Base-by-base conservation (phyloP, 441 rosid genomes). In the Bruguiera hainesii region DNA sequence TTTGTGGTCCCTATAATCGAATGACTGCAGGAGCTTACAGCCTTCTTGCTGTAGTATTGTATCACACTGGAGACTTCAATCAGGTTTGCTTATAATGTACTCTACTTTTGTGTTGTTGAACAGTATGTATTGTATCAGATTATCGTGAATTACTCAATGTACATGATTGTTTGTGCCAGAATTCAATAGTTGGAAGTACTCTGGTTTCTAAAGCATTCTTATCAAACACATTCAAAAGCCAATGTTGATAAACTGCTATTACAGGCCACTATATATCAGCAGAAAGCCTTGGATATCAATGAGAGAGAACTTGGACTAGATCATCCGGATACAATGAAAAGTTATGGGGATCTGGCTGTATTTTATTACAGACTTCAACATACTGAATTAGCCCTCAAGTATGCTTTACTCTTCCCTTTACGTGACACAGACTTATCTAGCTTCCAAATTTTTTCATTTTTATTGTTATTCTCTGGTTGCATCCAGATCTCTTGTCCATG, bases 251-350 rank as follows among this genome's bases (percentile, higher is more conserved):
- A 23, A 10, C 5, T 23, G 16, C 28, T 26, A 55, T 51, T 70
- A 20, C 78, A 78, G 81, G 89, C 98, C 65, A 84, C 96, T 18
- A 81, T 88, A 76, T 91, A 91, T 83, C 97, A 93, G 77, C 96
- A 91, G 74, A 93, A 88, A 79, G 95, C 96, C 52, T 80, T 94
- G 80, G 93, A 89, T 85, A 94, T 94, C 74, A 94, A 94, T 62
- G 98, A 94, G 83, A 87, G 93, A 77, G 93, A 89, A 79, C 88
- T 89, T 64, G 98, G 97, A 63, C 96, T 93, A 68, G 98, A 93
- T 69, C 95, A 91, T 77, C 97, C 98, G 13, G 96, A 88, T 73
- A 86, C 89, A 23, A 84, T 85, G 87, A 88, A 85, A 81, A 89
- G 88, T 75, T 89, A 82, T 51, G 92, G 87, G 56, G 91, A 85